Conservation (phyloP, 805 yeast genomes). For the Wickerhamomyces pijperi region DNA sequence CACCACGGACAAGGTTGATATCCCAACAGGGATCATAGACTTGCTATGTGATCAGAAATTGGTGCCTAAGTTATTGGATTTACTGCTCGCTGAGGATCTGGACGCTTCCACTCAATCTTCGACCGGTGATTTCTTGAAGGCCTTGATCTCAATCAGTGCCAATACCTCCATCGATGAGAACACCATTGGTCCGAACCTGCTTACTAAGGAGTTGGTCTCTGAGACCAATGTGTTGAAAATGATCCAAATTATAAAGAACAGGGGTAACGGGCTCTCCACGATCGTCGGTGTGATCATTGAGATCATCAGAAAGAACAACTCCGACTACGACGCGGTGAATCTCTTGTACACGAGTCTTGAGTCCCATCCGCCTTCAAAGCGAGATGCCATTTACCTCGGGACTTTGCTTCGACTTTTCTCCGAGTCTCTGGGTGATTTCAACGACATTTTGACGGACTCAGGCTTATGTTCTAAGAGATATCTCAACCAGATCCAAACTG, state of each 20-base stretch:
- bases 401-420: constrained; percentile 67
- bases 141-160: constrained; percentile 88
- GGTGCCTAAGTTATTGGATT: constrained; percentile 57
- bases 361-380: constrained; percentile 75
- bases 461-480: constrained; percentile 18
- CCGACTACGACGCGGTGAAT: constrained; percentile 85
- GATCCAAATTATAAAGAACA: constrained; percentile 54
- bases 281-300: constrained; percentile 92
- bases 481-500: constrained; percentile 37
- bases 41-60: constrained; percentile 62
- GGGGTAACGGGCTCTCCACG: constrained; percentile 75
- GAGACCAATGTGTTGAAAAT: constrained; percentile 49
- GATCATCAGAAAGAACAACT: constrained; percentile 86
- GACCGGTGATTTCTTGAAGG: constrained; percentile 88
- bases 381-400: constrained; percentile 90
- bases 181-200: constrained; percentile 87
- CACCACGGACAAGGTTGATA: constrained; percentile 83
- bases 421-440: constrained; percentile 43
- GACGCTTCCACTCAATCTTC: constrained; percentile 70
- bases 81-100: constrained; percentile 45
- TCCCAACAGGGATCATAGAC: constrained; percentile 82
- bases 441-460: constrained; percentile 29
- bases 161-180: constrained; percentile 70
- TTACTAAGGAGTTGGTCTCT: constrained; percentile 79
- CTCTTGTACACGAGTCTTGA: constrained; percentile 65